These are phyloP conservation scores for Madurella fahalii DNA, from an alignment of 2,329 filamentous ascomycete species.

Conservation along the genomic window DNA sequence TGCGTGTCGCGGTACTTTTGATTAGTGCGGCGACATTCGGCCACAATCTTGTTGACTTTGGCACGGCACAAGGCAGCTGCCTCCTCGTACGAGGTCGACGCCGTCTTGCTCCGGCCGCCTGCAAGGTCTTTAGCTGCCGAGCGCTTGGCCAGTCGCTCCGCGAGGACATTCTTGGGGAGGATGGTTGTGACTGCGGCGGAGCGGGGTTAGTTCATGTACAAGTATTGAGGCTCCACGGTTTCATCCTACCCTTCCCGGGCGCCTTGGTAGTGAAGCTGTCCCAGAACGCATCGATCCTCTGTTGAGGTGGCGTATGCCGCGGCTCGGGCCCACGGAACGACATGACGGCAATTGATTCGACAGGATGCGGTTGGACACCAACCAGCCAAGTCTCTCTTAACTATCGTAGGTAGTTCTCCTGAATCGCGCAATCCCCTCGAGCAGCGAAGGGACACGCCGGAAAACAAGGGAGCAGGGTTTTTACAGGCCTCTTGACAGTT, in stretches of 20 bases:
- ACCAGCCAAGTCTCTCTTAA: too few species aligned
- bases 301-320: conserved; percentile 51
- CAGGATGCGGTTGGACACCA: too few species aligned
- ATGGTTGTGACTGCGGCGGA: conserved; percentile 55
- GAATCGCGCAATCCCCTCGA: too few species aligned
- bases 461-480: too few species aligned
- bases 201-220: background rate
- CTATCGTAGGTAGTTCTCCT: too few species aligned
- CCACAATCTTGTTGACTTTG: conserved; percentile 59
- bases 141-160: conserved; percentile 54
- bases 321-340: too few species aligned
- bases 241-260: conserved; percentile 59
- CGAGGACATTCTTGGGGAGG: conserved; percentile 64
- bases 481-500: too few species aligned
- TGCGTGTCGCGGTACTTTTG: conserved; percentile 84
- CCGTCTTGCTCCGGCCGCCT: conserved; percentile 45
- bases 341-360: too few species aligned
- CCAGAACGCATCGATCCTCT: conserved; percentile 70
- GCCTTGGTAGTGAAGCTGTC: conserved; percentile 64
- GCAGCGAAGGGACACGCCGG: too few species aligned
- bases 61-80: conserved; percentile 64
- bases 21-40: conserved; percentile 70
- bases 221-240: background rate
- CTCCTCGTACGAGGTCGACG: conserved; percentile 60
- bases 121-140: conserved; percentile 50